Percentiles rank a stretch among this genome's conserved stretches.
Evolutionary conservation across 768 basidiomycete genomes (phyloP).

Genomic region (Russula foetens): DNA sequence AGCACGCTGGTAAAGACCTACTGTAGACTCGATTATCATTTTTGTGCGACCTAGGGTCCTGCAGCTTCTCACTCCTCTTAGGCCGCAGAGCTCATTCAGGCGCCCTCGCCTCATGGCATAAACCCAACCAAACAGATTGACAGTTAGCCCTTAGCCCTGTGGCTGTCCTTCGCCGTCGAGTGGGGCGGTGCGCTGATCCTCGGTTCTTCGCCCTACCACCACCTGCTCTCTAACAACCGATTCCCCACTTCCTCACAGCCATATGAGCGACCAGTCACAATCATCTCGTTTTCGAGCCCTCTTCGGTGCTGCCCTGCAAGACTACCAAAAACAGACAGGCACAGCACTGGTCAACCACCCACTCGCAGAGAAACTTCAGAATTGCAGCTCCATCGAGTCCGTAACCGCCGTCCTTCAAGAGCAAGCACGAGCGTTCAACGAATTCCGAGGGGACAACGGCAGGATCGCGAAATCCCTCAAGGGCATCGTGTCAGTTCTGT

Average conservation of each 20-base stretch:
- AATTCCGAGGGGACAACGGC: background rate
- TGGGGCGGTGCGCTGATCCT: no score
- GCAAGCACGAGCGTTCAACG: background rate
- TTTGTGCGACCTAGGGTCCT: no score
- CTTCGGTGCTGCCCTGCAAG: background rate
- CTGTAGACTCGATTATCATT: no score
- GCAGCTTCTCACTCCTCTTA: no score
- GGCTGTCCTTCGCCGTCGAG: no score
- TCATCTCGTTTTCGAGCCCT: background rate
- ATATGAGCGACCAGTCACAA: background rate
- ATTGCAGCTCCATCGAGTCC: background rate
- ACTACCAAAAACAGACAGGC: background rate
- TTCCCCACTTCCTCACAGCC: background rate
- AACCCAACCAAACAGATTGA: no score
- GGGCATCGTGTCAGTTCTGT: background rate
- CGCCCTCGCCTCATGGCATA: no score
- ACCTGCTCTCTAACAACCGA: background rate
- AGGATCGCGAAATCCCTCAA: background rate
- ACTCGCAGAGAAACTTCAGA: background rate
- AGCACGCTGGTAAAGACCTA: no score
- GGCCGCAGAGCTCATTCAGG: no score
- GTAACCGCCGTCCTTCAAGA: background rate
- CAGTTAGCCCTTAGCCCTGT: no score
- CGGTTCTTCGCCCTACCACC: background rate
- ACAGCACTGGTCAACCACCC: background rate